Percentiles rank a stretch among this genome's conserved stretches.
phyloP scores from a whole-genome alignment of 331 rosid genomes.

The Malus hybrid region DNA sequence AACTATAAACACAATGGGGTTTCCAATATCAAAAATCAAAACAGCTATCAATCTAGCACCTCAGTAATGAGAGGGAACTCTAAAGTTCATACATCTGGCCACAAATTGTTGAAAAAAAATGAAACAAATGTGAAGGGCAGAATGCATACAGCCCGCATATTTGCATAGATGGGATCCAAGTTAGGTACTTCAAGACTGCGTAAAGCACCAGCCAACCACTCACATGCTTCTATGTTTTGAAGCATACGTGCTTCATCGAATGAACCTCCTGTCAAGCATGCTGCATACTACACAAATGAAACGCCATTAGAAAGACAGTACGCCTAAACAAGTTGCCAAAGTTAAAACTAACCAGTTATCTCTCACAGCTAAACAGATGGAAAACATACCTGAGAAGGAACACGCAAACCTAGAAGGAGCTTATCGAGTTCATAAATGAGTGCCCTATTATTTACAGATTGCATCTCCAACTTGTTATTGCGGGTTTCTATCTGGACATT shows the following conservation, averaged over 20 bases:
- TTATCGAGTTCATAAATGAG: constrained; percentile 84
- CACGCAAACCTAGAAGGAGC: constrained; percentile 67
- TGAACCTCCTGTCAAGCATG: constrained; percentile 73
- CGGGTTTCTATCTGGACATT: constrained; percentile 79
- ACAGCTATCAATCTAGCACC: neutral
- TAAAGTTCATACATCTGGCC: neutral
- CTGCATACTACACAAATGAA: constrained; percentile 59
- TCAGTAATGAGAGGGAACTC: neutral
- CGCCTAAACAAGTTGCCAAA: constrained; percentile 13
- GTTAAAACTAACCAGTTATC: constrained; percentile 7
- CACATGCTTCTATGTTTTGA: constrained; percentile 85
- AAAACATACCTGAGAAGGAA: constrained; percentile 75
- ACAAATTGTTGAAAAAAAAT: neutral
- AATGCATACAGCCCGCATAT: constrained; percentile 77
- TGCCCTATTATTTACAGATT: constrained; percentile 71
- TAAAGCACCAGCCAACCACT: constrained; percentile 78
- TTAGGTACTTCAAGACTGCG: constrained; percentile 56
- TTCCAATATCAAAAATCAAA: neutral
- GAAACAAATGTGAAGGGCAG: constrained; percentile 18
- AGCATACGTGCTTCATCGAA: constrained; percentile 69
- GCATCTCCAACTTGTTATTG: constrained; percentile 91
- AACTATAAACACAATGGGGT: constrained; percentile 1
- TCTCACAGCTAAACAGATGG: constrained; percentile 7
- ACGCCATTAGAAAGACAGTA: constrained; percentile 25
- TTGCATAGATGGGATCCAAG: constrained; percentile 63